Base-by-base conservation (phyloP, 2,329 filamentous ascomycete genomes). In the Talaromyces sp. region DNA sequence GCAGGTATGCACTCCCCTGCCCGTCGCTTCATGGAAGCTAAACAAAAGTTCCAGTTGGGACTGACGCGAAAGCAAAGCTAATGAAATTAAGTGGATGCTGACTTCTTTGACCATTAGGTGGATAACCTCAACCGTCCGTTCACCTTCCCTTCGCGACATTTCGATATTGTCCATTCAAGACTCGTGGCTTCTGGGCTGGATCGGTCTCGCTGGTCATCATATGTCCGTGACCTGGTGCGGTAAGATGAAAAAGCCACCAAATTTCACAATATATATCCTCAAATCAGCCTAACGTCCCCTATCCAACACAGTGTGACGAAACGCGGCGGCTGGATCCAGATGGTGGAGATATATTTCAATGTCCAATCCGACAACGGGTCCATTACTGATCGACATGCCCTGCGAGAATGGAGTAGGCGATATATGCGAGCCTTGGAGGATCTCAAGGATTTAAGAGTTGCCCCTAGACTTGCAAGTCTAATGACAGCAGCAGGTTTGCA, bases 261-360 rank as follows among this genome's bases (percentile, higher is more conserved):
- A 21, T 16, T 6, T 18, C 54, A 25, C 23, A 18, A 59, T 46
- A 28, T 33, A 52, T 9, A 21, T 21, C 28, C n/a, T 11, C 58
- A 61, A 33, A 46, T 31, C 37, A 31, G 33, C 16, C 37, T 64
- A 44, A 60, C 60, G 50, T 54, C 28, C 35, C 14, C 57, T 39
- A n/a, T 56, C 18, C 40, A 16, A 23, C 55, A 55, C 60, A 76
- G 74, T 66, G 73, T 75, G 1, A 79, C 93, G 66, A 88, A 86
- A 58, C 88, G 87, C 5, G 89, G 88, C 1, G 92, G 93, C 1
- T 96, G 92, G 91, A 84, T 90, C 64, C 92, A 96, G 71, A 88
- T 96, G 83, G 85, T 91, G n/a, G 93, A 96, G 72, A 84, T 93
- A 69, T 92, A 96, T 71, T 88, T 88, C 74, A 91, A 92, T 67